Conservation (phyloP, 2,329 filamentous ascomycete genomes). For the Colletotrichum tofieldiae region DNA sequence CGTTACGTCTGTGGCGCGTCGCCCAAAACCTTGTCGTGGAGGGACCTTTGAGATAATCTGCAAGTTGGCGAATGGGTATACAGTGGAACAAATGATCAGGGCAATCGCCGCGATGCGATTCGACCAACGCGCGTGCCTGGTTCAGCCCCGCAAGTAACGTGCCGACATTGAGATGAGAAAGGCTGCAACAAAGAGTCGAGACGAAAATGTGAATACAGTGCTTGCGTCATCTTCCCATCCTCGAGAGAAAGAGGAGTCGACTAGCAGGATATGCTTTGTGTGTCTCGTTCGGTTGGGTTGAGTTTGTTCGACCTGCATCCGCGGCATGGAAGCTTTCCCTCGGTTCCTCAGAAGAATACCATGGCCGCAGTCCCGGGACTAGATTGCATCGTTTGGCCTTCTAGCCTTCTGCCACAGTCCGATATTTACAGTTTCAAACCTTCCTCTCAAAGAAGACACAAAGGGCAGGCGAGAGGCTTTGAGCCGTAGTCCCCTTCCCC, state of each 20-base stretch:
- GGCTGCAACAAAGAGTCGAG: background rate
- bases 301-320: conserved; percentile 15
- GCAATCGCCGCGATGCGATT: background rate
- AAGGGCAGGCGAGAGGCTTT: conserved; percentile 9
- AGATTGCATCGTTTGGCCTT: background rate
- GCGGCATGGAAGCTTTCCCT: conserved; percentile 19
- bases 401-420: conserved; percentile 13
- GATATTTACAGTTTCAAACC: conserved; percentile 36
- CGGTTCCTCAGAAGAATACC: background rate
- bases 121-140: background rate
- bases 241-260: conserved; percentile 1
- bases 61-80: no score
- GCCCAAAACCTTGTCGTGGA: conserved; percentile 11
- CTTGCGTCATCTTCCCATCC: conserved; percentile 19
- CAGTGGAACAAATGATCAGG: background rate
- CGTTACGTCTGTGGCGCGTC: conserved; percentile 24
- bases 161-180: background rate
- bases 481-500: background rate
- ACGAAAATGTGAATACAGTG: background rate
- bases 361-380: conserved; percentile 31
- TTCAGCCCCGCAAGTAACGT: background rate
- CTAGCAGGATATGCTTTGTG: background rate
- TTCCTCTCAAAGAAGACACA: conserved; percentile 10
- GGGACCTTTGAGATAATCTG: background rate
- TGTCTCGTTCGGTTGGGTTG: conserved; percentile 14